phyloP scores from a whole-genome alignment of 441 rosid species.

The Bocquillonia castaneifolia region DNA sequence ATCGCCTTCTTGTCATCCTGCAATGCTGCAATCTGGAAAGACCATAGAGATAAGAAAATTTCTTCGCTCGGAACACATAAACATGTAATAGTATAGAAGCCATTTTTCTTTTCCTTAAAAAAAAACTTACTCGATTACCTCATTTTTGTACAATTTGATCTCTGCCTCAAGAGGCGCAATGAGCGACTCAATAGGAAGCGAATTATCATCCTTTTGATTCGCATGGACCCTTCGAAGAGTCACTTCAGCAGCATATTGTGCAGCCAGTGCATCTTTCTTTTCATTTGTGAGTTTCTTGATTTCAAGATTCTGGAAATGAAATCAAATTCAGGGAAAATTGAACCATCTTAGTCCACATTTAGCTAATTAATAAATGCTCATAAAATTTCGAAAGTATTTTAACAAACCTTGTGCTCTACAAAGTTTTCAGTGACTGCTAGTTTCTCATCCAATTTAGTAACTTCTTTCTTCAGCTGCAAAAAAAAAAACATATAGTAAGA shows the following conservation, averaged over 20 bases:
- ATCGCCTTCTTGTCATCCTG: conserved; percentile 87
- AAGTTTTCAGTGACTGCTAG: conserved; percentile 42
- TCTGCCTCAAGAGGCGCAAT: conserved; percentile 87
- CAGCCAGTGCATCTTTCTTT: conserved; percentile 78
- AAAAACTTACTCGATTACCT: conserved; percentile 43
- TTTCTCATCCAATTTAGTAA: conserved; percentile 49
- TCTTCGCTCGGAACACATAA: background rate
- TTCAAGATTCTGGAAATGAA: conserved; percentile 56
- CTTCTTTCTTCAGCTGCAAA: conserved; percentile 54
- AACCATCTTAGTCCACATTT: background rate
- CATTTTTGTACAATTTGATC: conserved; percentile 62
- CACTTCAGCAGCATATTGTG: conserved; percentile 84
- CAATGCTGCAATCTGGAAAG: conserved; percentile 51
- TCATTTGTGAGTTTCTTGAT: conserved; percentile 55
- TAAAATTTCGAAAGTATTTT: background rate
- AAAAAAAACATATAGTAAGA: background rate
- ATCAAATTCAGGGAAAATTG: background rate
- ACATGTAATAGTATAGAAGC: no score
- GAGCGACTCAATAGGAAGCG: conserved; percentile 54
- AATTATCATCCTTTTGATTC: conserved; percentile 58
- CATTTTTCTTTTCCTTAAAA: no score
- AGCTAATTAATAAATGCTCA: background rate
- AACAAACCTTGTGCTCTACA: conserved; percentile 60
- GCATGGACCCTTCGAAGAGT: conserved; percentile 70
- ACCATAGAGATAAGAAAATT: background rate